phyloP scores from a whole-genome alignment of 331 rosid species.

The Arachis monticola region DNA sequence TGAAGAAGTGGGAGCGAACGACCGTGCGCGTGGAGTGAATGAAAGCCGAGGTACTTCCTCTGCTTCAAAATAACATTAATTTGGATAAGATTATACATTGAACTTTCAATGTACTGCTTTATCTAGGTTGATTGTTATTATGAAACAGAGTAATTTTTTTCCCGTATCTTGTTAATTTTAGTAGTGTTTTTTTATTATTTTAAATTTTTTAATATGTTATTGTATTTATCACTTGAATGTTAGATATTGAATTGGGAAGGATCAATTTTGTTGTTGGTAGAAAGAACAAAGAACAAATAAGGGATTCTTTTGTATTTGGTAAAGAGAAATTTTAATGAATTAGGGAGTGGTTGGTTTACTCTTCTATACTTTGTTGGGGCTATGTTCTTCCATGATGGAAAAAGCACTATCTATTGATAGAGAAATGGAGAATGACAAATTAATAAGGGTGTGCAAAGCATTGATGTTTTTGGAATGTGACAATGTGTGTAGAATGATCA shows the following conservation, averaged over 20 bases:
- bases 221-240: conserved; percentile 23
- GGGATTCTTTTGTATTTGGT: not conserved
- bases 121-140: too few species aligned
- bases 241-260: conserved; percentile 38
- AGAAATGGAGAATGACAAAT: conserved; percentile 5
- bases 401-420: conserved; percentile 20
- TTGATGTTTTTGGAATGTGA: conserved; percentile 30
- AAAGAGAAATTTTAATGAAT: not conserved
- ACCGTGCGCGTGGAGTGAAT: conserved; percentile 32
- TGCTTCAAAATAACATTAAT: too few species aligned
- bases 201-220: conserved; percentile 7
- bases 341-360: not conserved
- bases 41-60: conserved; percentile 28
- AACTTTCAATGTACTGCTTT: too few species aligned
- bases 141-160: not conserved
- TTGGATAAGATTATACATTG: too few species aligned
- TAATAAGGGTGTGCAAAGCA: not conserved
- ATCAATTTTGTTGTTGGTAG: conserved; percentile 16
- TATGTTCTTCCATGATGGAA: conserved; percentile 19
- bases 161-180: conserved; percentile 29
- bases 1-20: conserved; percentile 60
- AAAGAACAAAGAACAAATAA: not conserved
- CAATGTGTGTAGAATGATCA: conserved; percentile 25
- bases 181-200: not conserved
- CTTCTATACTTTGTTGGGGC: conserved; percentile 21